These are phyloP conservation scores for Diplocarpon rosae DNA, from an alignment of 2,329 filamentous ascomycete species.

Conservation along the genomic window DNA sequence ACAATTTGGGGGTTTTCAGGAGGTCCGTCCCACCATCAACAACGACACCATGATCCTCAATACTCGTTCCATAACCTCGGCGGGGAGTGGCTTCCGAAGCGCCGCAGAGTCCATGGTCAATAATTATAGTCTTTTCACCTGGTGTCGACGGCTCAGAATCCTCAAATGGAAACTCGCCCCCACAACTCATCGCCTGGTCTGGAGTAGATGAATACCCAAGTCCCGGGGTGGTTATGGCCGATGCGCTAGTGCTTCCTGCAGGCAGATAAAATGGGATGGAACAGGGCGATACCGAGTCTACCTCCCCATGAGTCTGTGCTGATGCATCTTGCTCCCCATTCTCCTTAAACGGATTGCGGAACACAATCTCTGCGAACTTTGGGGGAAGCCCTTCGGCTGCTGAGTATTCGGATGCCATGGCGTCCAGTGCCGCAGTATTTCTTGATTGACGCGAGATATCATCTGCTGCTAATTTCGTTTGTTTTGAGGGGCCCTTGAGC, in stretches of 20 bases:
- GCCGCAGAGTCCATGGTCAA: not conserved
- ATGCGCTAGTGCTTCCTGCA: no score
- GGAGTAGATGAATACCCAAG: no score
- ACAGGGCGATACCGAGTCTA: no score
- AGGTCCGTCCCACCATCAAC: slow-evolving; percentile 1
- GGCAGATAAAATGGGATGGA: no score
- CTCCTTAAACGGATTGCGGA: slow-evolving; percentile 1
- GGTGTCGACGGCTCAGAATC: no score
- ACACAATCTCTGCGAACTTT: not conserved
- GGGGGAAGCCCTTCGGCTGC: not conserved
- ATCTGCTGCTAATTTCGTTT: not conserved
- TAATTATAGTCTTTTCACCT: not conserved
- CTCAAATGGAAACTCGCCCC: no score
- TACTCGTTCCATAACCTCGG: not conserved
- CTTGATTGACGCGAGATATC: not conserved
- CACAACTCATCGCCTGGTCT: no score
- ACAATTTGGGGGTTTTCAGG: not conserved
- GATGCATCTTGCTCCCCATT: not conserved
- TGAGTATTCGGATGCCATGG: not conserved
- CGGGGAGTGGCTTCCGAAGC: no score
- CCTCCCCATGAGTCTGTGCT: not conserved
- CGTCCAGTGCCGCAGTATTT: not conserved
- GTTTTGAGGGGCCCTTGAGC: not conserved
- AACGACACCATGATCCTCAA: not conserved
- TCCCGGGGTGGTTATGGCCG: no score